Evolutionary conservation across 768 basidiomycete genomes (phyloP), one percentile per base, ranked within the genome.

Genomic region (Pulveroboletus frians): DNA sequence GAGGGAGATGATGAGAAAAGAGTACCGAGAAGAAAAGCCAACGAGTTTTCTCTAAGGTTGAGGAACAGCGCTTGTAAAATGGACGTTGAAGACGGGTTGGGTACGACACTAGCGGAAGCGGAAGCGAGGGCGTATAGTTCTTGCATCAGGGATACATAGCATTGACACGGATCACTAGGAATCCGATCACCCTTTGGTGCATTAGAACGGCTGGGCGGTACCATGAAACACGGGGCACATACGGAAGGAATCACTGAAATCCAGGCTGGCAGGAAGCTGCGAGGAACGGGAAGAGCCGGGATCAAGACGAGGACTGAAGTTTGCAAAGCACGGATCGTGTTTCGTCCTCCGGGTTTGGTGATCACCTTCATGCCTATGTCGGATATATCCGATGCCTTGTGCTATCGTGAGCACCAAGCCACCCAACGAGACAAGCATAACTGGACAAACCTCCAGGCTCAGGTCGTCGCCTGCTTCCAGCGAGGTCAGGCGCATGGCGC

Each of bases 21-120:
- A n/a, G 87, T 61, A 0, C 88, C 85, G 0, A 85, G 79, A 10
- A 99, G 78, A 73, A 99, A 95, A 0, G 83, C 74, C 11, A 97
- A 70, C 0, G 86, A 75, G 46, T 84, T 85, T 27, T 84, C 79
- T 44, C 77, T 80, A 11, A 95, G 70, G 49, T 74, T 79, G 29
- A 76, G 67, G 61, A 97, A 91, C 3, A 94, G 68, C 0, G 73
- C 62, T 48, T 75, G 78, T 20, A 92, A 74, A 41, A 93, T 65
- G 14, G 71, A 69, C 1, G 76, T 71, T 0, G 86, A 75, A 8
- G 91, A 66, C 13, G 44, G 50, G 20, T 50, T 52, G 4, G 74
- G 64, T 1, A 74, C 70, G 10, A 75, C 64, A 0, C 76, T 62
- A 7, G 76, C 64, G 5, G 80, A 76, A 1, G 75, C 72, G 57